Conservation (phyloP, 2,329 filamentous ascomycete species). For the Botrytis sinoallii region DNA sequence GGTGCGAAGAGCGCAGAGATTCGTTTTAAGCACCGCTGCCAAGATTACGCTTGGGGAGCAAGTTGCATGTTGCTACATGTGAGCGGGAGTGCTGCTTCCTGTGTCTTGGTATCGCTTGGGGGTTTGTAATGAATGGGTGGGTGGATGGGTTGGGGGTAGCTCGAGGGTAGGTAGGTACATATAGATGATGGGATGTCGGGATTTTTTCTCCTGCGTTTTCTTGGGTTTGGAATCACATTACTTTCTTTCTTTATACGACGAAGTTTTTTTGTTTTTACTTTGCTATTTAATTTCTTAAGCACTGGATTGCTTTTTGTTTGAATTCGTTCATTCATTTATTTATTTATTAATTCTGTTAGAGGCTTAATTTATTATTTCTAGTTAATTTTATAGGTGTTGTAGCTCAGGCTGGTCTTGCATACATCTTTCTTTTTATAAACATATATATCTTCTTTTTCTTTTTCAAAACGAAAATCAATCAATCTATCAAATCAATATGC, state of each 20-base stretch:
- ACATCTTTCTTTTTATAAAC: constrained; percentile 19
- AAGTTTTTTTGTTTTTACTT: too few species aligned
- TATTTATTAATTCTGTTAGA: constrained; percentile 15
- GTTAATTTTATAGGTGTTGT: constrained; percentile 25
- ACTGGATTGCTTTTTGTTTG: constrained; percentile 38
- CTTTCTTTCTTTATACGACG: not conserved
- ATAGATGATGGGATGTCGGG: not conserved
- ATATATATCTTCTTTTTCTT: not conserved
- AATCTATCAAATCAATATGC: constrained; percentile 27
- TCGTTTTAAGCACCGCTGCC: not conserved
- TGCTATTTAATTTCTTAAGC: constrained; percentile 30
- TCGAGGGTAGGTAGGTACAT: not conserved
- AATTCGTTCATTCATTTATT: constrained; percentile 19
- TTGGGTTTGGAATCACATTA: not conserved
- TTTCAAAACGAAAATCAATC: not conserved
- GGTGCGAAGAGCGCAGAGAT: too few species aligned
- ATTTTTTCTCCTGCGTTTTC: not conserved
- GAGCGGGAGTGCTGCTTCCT: not conserved
- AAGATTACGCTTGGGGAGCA: not conserved
- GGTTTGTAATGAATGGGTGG: not conserved
- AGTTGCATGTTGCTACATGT: not conserved
- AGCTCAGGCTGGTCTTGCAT: constrained; percentile 37
- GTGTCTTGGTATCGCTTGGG: constrained; percentile 1
- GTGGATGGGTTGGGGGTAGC: not conserved
- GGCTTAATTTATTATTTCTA: constrained; percentile 10